Percentiles rank a stretch among this genome's conserved stretches.
Conservation (phyloP, 805 yeast genomes). For the fission yeast (Schizosaccharomyces pombe) region DNA sequence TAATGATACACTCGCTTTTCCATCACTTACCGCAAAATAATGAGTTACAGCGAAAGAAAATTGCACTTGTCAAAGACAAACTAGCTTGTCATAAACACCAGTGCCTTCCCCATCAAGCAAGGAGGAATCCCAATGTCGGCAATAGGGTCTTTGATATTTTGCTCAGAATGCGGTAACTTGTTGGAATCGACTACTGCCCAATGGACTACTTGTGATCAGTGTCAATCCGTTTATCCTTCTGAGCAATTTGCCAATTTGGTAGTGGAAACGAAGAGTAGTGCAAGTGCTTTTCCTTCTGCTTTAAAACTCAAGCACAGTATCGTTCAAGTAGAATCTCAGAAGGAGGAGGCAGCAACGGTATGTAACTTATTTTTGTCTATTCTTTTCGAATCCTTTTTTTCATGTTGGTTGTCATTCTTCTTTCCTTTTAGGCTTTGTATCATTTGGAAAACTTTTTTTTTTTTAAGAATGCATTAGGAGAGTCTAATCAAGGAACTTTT, state of each 20-base stretch:
- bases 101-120: neutral
- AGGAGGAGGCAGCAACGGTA: conserved; percentile 76
- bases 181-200: conserved; percentile 21
- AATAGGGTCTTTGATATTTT: conserved; percentile 85
- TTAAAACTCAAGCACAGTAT: conserved; percentile 62
- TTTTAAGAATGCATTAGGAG: too few species aligned
- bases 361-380: conserved; percentile 4
- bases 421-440: too few species aligned
- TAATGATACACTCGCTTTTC: too few species aligned
- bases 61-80: too few species aligned
- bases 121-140: conserved; percentile 45
- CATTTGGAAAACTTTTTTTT: too few species aligned
- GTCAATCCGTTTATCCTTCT: conserved; percentile 22
- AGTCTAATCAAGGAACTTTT: too few species aligned
- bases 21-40: too few species aligned
- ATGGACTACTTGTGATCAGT: conserved; percentile 27
- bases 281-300: conserved; percentile 81
- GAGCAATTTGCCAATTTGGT: conserved; percentile 47
- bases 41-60: too few species aligned
- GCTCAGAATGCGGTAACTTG: conserved; percentile 78
- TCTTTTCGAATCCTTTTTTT: too few species aligned
- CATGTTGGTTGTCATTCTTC: too few species aligned
- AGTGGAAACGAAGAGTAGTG: conserved; percentile 70
- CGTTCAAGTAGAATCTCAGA: conserved; percentile 50
- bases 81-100: neutral